Evolutionary conservation across 2,329 filamentous ascomycete genomes (phyloP), one percentile per base, ranked within the genome.

Genomic region (Truncatella angustata): DNA sequence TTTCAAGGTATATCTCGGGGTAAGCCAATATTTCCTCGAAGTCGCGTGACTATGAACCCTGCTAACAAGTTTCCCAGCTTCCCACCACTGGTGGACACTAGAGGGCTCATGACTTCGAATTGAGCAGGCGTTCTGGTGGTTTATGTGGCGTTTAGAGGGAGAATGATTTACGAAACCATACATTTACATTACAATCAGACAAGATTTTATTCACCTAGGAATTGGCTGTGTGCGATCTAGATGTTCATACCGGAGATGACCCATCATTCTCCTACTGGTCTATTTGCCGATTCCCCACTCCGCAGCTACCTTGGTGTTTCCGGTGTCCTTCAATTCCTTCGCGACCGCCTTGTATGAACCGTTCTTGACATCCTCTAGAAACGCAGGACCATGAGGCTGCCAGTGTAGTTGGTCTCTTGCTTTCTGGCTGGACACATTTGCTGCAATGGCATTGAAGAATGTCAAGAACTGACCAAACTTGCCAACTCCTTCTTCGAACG

Each of bases 371-470:
- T 75, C 72, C 34, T 69, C 67, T 36, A 76, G 28, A 35, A 74
- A 58, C 1, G 66, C 63, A 32, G 60, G 53, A 43, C 61, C 66
- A 35, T 58, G 60, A 1, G 69, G 62, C 53, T 64, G 49, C 73
- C 73, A 77, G 4, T 67, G 72, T 48, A 76, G 55, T 60, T 68
- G 62, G 39, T 58, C 59, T 51, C 51, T 64, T 4, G 71, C 73
- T 63, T 74, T 75, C 18, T 50, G 60, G 40, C 61, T 65, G 2
- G 66, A 67, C 4, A 66, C 65, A 4, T 67, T 62, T 53, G 70
- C 71, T 53, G 68, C 62, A 3, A 56, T 45, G 2, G 54, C 59
- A 35, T 75, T 48, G 51, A 75, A 71, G 21, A 24, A 50, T 0
- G 69, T 63, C 10, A 74, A 49, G 34, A 70, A 70, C 3, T 39